Base-by-base conservation (phyloP, 768 basidiomycete genomes). In the Pulveroboletus sp. region DNA sequence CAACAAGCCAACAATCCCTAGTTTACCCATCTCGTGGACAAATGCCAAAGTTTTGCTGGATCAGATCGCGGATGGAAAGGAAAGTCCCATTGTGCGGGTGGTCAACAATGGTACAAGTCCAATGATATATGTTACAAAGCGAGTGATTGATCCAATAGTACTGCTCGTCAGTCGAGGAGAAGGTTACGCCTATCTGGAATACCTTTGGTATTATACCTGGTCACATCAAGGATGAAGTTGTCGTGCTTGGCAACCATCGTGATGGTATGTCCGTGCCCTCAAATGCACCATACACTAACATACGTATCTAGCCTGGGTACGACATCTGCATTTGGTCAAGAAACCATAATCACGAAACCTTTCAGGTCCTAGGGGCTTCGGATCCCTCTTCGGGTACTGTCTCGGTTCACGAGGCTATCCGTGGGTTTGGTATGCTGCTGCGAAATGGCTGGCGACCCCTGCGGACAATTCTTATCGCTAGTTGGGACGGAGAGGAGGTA, bases 101-200 rank as follows among this genome's bases (percentile, higher is more conserved):
- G 76, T 80, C 13, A 84, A 83, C 56, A 74, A 77, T 55, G 80
- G 82, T 80, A 44, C 63, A 62, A 39, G 13, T 36, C 41, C 4
- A 8, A 44, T 36, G 6, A 31, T 41, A 32, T 39, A 44, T 36
- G 6, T 27, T 41, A 32, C 36, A 27, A 37, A 39, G 13, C 26
- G 42, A 43, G 11, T 26, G 24, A 38, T 44, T 49, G 33, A 47
- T 41, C 8, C 14, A 35, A 58, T 8, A 37, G 38, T 31, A 26
- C 13, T 24, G 15, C 46, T 39, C 31, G 43, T 44, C 47, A 84
- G 89, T 95, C 36, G 81, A 93, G 48, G 82, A 79, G 35, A 82
- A 84, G 59, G 78, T 94, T 18, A 93, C 82, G 7, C 90, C 93
- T 10, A 92, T 96, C 43, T 96, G 91, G 92, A 96, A 95, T 70